Evolutionary conservation across 2,329 filamentous ascomycete species (phyloP).

Genomic region (Fusarium sp.): DNA sequence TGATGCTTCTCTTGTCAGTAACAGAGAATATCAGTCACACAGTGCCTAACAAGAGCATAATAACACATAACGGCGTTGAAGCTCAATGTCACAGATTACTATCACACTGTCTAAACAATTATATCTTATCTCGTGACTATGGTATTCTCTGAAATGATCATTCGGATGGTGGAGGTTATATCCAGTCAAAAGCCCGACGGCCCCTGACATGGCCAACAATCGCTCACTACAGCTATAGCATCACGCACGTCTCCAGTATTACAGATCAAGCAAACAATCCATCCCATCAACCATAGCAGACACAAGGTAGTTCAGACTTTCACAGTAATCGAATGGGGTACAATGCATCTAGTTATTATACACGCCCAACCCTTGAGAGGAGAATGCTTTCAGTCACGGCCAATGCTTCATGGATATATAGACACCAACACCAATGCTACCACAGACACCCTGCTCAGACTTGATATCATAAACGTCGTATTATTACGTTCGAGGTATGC

Average conservation of each 20-base stretch:
- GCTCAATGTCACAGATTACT: neutral
- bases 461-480: conserved; percentile 43
- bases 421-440: neutral
- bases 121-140: neutral
- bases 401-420: neutral
- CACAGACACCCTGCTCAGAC: conserved; percentile 15
- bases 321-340: neutral
- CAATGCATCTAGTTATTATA: neutral
- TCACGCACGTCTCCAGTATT: neutral
- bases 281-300: neutral
- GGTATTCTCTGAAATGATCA: accelerated
- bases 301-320: neutral
- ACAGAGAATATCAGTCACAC: neutral
- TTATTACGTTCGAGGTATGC: conserved; percentile 28
- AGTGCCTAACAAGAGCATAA: neutral
- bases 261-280: neutral
- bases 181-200: neutral
- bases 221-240: neutral
- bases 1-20: neutral
- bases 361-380: neutral
- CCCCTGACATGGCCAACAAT: neutral
- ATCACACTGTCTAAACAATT: accelerated
- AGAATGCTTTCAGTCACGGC: neutral
- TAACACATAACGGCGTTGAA: neutral
- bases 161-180: neutral